A percentile compares a stretch with the other conserved stretches of the same genome.
phyloP scores from a whole-genome alignment of 1,139 yeast species.

The Taphrina flavorubra region DNA sequence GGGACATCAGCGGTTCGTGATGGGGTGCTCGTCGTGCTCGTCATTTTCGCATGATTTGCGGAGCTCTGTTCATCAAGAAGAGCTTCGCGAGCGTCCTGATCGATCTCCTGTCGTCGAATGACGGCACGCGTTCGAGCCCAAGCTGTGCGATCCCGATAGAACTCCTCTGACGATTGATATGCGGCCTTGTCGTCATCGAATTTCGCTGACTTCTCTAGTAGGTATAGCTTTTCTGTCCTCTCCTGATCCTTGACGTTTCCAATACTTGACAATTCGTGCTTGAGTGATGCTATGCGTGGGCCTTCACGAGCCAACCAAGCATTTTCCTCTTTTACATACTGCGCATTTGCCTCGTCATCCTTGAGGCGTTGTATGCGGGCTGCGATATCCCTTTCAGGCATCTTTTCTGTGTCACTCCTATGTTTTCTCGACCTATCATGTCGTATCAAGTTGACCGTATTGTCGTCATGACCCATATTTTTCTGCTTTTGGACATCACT shows the following conservation, averaged over 20 bases:
- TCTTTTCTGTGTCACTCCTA: neutral
- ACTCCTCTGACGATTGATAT: conserved; percentile 47
- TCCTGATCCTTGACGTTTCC: conserved; percentile 43
- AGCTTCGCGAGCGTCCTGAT: conserved; percentile 47
- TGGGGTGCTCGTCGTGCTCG: neutral
- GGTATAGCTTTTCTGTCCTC: conserved; percentile 25
- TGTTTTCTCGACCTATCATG: neutral
- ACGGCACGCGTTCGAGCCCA: conserved; percentile 51
- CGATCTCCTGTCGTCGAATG: conserved; percentile 49
- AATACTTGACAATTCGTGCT: conserved; percentile 46
- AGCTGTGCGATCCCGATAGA: conserved; percentile 50
- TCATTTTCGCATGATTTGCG: neutral
- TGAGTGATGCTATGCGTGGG: conserved; percentile 45
- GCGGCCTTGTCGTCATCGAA: conserved; percentile 47
- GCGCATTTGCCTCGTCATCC: conserved; percentile 44
- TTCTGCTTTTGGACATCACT: neutral
- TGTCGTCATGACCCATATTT: neutral
- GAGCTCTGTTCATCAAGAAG: conserved; percentile 44
- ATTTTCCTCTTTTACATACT: conserved; percentile 46
- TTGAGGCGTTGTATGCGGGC: conserved; percentile 25
- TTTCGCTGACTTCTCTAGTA: conserved; percentile 43
- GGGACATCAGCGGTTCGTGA: neutral
- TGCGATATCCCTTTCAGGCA: conserved; percentile 35
- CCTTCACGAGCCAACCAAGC: conserved; percentile 47
- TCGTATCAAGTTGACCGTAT: conserved; percentile 1